Percentiles rank a stretch among this genome's conserved stretches.
Conservation (phyloP, 1,284 basidiomycete species). For the Apiotrichum sp. region DNA sequence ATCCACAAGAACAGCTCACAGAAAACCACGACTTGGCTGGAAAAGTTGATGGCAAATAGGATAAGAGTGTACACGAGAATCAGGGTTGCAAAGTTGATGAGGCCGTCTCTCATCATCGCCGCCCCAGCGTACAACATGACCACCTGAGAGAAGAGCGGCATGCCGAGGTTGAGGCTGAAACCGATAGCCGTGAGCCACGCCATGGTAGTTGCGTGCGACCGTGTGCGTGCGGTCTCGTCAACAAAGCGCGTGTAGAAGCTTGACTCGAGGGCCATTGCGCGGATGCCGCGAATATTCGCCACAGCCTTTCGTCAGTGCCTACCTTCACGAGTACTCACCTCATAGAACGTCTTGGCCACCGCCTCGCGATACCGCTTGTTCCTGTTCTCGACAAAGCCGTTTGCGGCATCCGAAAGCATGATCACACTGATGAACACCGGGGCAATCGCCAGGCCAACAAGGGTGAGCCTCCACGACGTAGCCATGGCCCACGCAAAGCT, state of each 20-base stretch:
- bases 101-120: constrained; percentile 69
- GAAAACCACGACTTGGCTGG: constrained; percentile 79
- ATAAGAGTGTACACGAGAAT: constrained; percentile 84
- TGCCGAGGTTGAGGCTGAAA: constrained; percentile 67
- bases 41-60: constrained; percentile 88
- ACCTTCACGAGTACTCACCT: constrained; percentile 51
- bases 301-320: constrained; percentile 55
- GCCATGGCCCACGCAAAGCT: constrained; percentile 83
- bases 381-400: constrained; percentile 60
- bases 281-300: constrained; percentile 75
- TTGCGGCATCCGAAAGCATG: constrained; percentile 63
- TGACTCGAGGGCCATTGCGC: constrained; percentile 79
- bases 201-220: constrained; percentile 63
- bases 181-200: constrained; percentile 80
- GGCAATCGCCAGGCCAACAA: constrained; percentile 81
- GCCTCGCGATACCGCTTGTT: constrained; percentile 82
- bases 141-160: constrained; percentile 84
- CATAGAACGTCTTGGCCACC: constrained; percentile 78
- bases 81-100: constrained; percentile 79
- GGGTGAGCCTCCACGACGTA: constrained; percentile 85
- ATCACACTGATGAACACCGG: constrained; percentile 75
- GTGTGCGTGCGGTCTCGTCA: constrained; percentile 56
- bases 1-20: constrained; percentile 58
- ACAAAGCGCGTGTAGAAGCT: constrained; percentile 69
- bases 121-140: constrained; percentile 86